Base-by-base conservation (phyloP, 148 eudicot genomes). In the Amaranthus palmeri region DNA sequence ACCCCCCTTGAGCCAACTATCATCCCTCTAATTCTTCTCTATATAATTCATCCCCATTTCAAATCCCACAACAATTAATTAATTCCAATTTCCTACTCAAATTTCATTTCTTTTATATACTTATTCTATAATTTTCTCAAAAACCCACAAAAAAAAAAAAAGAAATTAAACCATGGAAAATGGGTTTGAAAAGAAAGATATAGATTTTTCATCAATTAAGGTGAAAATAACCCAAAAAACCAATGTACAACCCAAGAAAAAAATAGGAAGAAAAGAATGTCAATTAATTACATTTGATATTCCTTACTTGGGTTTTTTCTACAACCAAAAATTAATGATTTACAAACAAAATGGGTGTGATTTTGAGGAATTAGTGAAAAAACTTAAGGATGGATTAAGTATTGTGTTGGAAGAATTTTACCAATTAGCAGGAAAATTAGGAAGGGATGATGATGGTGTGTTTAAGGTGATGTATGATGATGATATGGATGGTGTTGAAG, bases 211-310 rank as follows among this genome's bases (percentile, higher is more conserved):
- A 76, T 42, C 57, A 54, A 70, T 70, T 18, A 86, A 77, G 73
- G 88, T 91, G 50, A 86, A 86, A 76, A 83, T 82, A 68, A 69
- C 82, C 0, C 76, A 70, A 78, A 91, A 70, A 79, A 73, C 69
- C 77, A 69, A 91, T 74, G 85, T 95, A 54, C 86, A 86, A 83
- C 96, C 97, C 69, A 83, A 76, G 40, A 86, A 85, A 43, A 78
- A 87, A 41, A 1, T 91, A 8, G 96, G 96, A 8, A 83, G 79
- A 72, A 76, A 61, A 70, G 97, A 95, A 55, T 91, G 93, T 65
- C 97, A 91, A 45, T 50, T 95, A 71, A 82, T 87, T 53, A 95
- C 99, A 57, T 95, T 95, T 78, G 99, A 95, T 78, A 87, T 95
- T 6, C 97, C 99, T 10, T 95, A 95, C 72, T 43, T 95, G 57